Evolutionary conservation across 306 rosid genomes (phyloP), one percentile per base, ranked within the genome.

Genomic region (Clitoria ternatea): DNA sequence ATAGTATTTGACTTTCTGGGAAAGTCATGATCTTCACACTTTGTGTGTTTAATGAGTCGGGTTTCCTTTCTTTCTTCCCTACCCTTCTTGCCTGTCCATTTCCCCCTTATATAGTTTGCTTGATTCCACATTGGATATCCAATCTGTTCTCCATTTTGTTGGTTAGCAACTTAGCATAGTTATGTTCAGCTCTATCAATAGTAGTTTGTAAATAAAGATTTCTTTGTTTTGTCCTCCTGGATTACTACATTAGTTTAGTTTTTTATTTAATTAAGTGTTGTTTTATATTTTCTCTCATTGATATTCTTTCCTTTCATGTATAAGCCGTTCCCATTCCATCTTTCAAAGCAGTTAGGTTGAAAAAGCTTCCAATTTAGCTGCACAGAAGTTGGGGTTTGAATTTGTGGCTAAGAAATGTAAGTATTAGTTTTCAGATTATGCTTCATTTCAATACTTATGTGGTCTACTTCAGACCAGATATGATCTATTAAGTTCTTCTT

Each of bases 251-350:
- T 30, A 39, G 37, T 32, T 36, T 40, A 62, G 27, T 60, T n/a
- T n/a, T 69, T 70, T 22, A 75, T 52, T 37, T 36, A 61, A 57
- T 57, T 13, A 11, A 61, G 61, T 17, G 36, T 57, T 50, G 37
- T 44, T 75, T 47, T 54, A 37, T 10, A 24, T 15, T 57, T 11
- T 78, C 57, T 77, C 42, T 43, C 40, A 52, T 57, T 56, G 61
- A 50, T 62, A n/a, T 3, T 54, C 15, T 70, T 30, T 66, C 56
- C 77, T 74, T 74, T 74, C 80, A 54, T 84, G 76, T 75, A n/a
- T n/a, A 94, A 97, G 99, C 56, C 22, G 74, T 89, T 77, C 96
- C 99, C 55, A 83, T 94, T 74, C 89, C 95, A 70, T 81, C 85
- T 78, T 81, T 96, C 82, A 91, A 79, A 84, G 87, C 87, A 37